These are phyloP conservation scores for Paramyrothecium roridum DNA, from an alignment of 2,329 filamentous ascomycete genomes.

Conservation along the genomic window DNA sequence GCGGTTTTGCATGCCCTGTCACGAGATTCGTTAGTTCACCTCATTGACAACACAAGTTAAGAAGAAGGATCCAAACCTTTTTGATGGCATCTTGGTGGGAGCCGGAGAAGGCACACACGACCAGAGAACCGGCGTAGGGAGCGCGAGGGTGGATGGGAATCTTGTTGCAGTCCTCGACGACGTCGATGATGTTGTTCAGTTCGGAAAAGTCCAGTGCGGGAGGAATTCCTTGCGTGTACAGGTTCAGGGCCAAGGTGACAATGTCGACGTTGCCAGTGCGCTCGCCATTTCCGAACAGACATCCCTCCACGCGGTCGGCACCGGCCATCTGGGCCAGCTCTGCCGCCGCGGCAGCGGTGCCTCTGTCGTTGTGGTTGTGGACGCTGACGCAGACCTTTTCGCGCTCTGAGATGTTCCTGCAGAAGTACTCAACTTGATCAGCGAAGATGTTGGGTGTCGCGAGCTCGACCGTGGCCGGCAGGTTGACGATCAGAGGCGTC, in stretches of 20 bases:
- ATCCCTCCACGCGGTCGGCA: slow-evolving; percentile 90
- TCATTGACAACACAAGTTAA: too few relatives aligned
- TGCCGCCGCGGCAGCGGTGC: slow-evolving; percentile 83
- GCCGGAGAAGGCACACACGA: slow-evolving; percentile 89
- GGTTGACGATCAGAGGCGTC: slow-evolving; percentile 90
- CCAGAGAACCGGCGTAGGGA: slow-evolving; percentile 86
- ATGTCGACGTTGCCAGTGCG: slow-evolving; percentile 94
- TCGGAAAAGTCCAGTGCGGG: slow-evolving; percentile 90
- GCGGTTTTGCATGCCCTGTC: slow-evolving; percentile 54
- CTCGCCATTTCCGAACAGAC: slow-evolving; percentile 88
- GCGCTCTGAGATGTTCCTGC: slow-evolving; percentile 75
- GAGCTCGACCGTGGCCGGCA: slow-evolving; percentile 95
- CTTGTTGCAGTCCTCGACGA: slow-evolving; percentile 91
- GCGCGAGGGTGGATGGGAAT: slow-evolving; percentile 88
- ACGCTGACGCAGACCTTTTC: slow-evolving; percentile 82
- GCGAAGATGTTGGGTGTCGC: slow-evolving; percentile 93
- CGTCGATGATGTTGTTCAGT: slow-evolving; percentile 78
- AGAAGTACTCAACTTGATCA: slow-evolving; percentile 96
- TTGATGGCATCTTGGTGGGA: slow-evolving; percentile 96
- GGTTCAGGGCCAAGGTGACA: slow-evolving; percentile 86
- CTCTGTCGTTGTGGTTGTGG: slow-evolving; percentile 83
- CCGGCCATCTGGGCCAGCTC: slow-evolving; percentile 96
- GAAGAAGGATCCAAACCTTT: slow-evolving; percentile 57
- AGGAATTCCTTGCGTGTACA: slow-evolving; percentile 89
- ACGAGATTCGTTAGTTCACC: too few relatives aligned